These are phyloP conservation scores for Populus hybrid DNA, from an alignment of 441 rosid genomes.

Conservation along the genomic window DNA sequence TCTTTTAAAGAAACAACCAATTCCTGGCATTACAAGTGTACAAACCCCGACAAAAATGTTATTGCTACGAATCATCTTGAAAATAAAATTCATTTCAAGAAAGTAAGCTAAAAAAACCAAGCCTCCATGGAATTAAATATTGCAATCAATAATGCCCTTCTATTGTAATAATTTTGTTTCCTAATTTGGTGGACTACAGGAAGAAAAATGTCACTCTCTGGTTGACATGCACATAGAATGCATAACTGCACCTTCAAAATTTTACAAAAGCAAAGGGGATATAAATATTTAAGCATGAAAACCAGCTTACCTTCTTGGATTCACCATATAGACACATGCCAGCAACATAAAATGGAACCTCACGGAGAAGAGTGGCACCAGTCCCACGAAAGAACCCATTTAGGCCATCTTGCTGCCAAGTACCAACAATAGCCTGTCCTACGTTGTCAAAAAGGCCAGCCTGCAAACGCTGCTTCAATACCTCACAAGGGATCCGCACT, in stretches of 20 bases:
- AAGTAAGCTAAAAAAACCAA: background rate
- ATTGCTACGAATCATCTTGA: background rate
- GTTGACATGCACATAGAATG: background rate
- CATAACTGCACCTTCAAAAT: background rate
- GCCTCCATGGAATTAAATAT: background rate
- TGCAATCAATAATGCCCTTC: background rate
- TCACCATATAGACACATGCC: conserved; percentile 90
- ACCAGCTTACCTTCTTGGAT: conserved; percentile 73
- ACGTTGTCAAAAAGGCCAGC: conserved; percentile 89
- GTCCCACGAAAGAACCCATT: conserved; percentile 97
- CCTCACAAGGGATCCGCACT: conserved; percentile 95
- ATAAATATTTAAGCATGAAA: background rate
- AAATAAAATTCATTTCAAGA: background rate
- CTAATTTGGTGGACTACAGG: background rate
- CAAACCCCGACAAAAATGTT: background rate
- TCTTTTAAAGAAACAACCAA: background rate
- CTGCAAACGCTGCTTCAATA: conserved; percentile 92
- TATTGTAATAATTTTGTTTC: background rate
- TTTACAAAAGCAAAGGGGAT: background rate
- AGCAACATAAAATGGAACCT: conserved; percentile 95
- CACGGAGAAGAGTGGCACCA: conserved; percentile 92
- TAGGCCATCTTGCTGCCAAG: conserved; percentile 94
- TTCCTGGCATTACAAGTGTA: background rate
- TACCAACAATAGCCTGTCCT: conserved; percentile 84
- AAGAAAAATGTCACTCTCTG: background rate